Evolutionary conservation across 768 basidiomycete species (phyloP).

Genomic region (Porphyrellus cyaneotinctus): DNA sequence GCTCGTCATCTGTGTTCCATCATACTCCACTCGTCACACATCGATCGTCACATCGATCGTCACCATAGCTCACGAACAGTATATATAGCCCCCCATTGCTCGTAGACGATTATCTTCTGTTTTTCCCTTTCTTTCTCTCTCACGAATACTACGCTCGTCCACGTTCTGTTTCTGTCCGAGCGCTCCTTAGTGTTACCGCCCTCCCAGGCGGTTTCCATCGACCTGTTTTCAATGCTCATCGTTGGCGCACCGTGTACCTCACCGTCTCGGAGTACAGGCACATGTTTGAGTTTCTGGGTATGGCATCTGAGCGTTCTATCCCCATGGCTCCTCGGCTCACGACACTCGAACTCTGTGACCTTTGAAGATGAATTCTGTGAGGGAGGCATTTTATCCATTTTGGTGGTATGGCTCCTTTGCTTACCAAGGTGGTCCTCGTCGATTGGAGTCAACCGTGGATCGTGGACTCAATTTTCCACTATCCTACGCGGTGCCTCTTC

Average conservation of each 20-base stretch:
- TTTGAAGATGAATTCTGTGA: too few species aligned
- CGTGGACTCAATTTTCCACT: not conserved
- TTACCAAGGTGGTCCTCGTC: not conserved
- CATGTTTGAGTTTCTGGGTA: not conserved
- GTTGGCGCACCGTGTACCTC: not conserved
- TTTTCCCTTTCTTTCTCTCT: too few species aligned
- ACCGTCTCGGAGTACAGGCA: not conserved
- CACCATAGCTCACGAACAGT: too few species aligned
- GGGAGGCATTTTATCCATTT: not conserved
- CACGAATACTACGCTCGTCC: too few species aligned
- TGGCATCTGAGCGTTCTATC: not conserved
- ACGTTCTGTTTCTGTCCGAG: too few species aligned
- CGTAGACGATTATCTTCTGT: too few species aligned
- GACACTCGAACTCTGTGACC: not conserved
- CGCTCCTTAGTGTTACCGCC: too few species aligned
- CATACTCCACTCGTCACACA: too few species aligned
- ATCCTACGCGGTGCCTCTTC: not conserved
- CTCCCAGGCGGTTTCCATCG: too few species aligned
- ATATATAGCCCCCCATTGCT: too few species aligned
- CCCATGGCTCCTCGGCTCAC: not conserved
- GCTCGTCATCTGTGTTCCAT: too few species aligned
- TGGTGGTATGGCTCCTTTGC: not conserved
- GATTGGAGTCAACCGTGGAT: not conserved
- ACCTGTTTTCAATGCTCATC: not conserved
- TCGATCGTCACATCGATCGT: too few species aligned